Evolutionary conservation across 1,284 basidiomycete genomes (phyloP).

Genomic region (Papiliotrema fonsecae): DNA sequence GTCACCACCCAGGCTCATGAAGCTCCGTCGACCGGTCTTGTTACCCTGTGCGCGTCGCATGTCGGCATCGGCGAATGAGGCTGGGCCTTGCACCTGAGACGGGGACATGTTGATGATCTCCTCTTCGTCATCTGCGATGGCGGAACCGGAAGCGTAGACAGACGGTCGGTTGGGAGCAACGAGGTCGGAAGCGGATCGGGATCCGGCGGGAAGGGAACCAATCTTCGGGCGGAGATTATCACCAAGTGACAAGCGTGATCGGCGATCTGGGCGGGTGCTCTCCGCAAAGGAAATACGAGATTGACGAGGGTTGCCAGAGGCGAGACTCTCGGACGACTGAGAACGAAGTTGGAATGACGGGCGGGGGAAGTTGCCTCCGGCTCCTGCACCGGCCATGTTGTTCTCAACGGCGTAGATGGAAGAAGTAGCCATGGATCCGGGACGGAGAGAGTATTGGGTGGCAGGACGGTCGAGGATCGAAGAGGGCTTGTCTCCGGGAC

Average conservation of each 20-base stretch:
- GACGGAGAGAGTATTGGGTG: slow-evolving; percentile 15
- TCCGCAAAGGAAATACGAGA: slow-evolving; percentile 46
- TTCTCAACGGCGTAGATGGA: slow-evolving; percentile 43
- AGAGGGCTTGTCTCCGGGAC: slow-evolving; percentile 50
- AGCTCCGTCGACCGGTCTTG: slow-evolving; percentile 23
- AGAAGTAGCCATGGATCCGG: slow-evolving; percentile 24
- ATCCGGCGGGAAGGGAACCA: slow-evolving; percentile 50
- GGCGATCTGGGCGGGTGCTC: slow-evolving; percentile 48
- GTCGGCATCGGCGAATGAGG: slow-evolving; percentile 62
- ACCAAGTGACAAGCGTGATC: slow-evolving; percentile 68
- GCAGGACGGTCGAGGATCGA: slow-evolving; percentile 73
- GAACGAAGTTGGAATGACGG: slow-evolving; percentile 22
- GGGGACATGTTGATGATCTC: slow-evolving; percentile 54
- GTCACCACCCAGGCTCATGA: slow-evolving; percentile 30
- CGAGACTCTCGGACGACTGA: slow-evolving; percentile 25
- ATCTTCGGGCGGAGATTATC: slow-evolving; percentile 51
- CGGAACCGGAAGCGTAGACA: slow-evolving; percentile 40
- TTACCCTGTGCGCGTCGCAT: slow-evolving; percentile 48
- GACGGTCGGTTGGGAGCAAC: slow-evolving; percentile 41
- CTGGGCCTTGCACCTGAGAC: slow-evolving; percentile 62
- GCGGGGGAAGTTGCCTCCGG: slow-evolving; percentile 16
- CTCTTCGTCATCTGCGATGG: slow-evolving; percentile 37
- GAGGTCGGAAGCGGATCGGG: slow-evolving; percentile 26
- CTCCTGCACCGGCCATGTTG: slow-evolving; percentile 59
- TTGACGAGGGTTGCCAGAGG: slow-evolving; percentile 42